Base-by-base conservation (phyloP, 306 rosid species). In the Trifolium subterraneum region DNA sequence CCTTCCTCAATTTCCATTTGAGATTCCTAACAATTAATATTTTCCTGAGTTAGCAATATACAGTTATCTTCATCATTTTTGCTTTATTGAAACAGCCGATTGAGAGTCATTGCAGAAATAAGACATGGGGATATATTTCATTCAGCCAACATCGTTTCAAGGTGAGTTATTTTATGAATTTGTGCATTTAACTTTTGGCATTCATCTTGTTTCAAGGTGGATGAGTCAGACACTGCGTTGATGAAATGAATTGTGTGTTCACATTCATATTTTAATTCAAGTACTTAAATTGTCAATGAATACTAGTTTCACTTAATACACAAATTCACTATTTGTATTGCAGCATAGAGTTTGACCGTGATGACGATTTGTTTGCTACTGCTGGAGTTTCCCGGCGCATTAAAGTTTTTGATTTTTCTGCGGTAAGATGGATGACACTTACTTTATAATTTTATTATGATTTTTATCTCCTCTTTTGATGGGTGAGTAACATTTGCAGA, bases 371-470 rank as follows among this genome's bases (percentile, higher is more conserved):
- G 67, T 94, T 94, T 82, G 97, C 96, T 58, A 94, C 96, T 51
- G 99, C 99, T 71, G 99, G 99, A 81, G 99, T 94, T 82, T 94
- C 99, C 4, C 87, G 96, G 78, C 84, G 99, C 78, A 94, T 94
- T 81, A 94, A 92, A 79, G 90, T 94, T 82, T 94, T 94, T 76
- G 99, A 94, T 82, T 94, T 92, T 75, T 88, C 96, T 52, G 62
- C 87, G 81, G 99, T 92, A 92, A 64, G 87, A 74, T 67, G 71
- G 68, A 65, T 22, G 76, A 15, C 75, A 70, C 77, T 75, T 16
- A 22, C 39, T 22, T 56, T 70, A 1, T 50, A 36, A 42, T 62
- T 71, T 71, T 55, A 48, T 16, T 25, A 16, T 65, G n/a, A 1
- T 41, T 73, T 80, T 3, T 0, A 25, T 47, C 4, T 64, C 51